These are phyloP conservation scores for Colletotrichum sp. DNA, from an alignment of 2,329 filamentous ascomycete genomes.

Conservation along the genomic window DNA sequence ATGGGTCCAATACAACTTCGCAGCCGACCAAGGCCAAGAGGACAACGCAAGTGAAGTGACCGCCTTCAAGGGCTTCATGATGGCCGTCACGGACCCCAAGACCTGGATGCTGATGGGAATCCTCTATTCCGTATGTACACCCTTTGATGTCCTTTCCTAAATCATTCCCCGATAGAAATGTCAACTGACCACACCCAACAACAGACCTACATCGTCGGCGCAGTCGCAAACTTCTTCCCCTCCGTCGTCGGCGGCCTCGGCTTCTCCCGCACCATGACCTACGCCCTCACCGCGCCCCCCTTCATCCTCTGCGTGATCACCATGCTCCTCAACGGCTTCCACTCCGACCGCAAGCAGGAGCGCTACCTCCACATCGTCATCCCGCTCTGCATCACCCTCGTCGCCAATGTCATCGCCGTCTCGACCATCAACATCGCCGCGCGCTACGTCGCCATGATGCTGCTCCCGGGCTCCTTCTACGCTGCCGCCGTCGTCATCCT, in stretches of 20 bases:
- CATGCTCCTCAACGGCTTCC: conserved; percentile 49
- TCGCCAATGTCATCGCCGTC: conserved; percentile 71
- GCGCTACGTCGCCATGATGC: conserved; percentile 59
- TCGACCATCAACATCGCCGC: conserved; percentile 63
- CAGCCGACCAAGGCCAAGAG: conserved; percentile 15
- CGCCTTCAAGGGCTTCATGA: conserved; percentile 21
- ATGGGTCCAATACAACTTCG: conserved; percentile 21
- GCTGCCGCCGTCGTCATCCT: conserved; percentile 27
- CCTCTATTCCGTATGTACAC: conserved; percentile 26
- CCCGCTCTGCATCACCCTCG: conserved; percentile 65
- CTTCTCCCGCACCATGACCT: conserved; percentile 24
- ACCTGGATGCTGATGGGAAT: conserved; percentile 39
- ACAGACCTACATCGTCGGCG: conserved; percentile 31
- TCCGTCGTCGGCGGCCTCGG: conserved; percentile 26
- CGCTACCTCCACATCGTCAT: conserved; percentile 70
- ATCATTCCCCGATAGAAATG: background rate
- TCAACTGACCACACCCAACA: background rate
- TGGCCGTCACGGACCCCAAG: conserved; percentile 37
- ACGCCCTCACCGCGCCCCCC: conserved; percentile 25
- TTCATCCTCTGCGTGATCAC: conserved; percentile 55
- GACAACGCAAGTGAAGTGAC: conserved; percentile 18
- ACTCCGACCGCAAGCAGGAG: conserved; percentile 74
- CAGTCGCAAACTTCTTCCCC: conserved; percentile 30
- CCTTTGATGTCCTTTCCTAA: background rate
- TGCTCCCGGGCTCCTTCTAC: conserved; percentile 40